Evolutionary conservation across 1,284 basidiomycete species (phyloP), one percentile per base, ranked within the genome.

Genomic region (Mycena citricolor): DNA sequence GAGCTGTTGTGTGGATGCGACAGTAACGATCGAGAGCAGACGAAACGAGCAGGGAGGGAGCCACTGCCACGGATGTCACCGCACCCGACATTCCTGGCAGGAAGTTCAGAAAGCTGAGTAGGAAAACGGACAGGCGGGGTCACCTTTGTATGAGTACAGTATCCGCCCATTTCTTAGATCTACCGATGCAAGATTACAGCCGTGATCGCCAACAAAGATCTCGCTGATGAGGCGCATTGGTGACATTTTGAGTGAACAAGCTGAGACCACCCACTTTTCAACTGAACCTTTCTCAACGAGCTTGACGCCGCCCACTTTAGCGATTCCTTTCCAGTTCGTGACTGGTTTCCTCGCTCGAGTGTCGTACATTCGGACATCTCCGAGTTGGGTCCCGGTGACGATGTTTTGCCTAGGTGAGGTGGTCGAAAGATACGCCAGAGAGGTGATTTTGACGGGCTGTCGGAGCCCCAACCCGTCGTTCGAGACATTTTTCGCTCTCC

Each of bases 401-500:
- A 94, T 61, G 13, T 73, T 68, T n/a, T 65, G 64, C 32, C 51
- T 60, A 1, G 67, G 47, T 11, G 65, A 58, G n/a, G 66, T 53
- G 4, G 64, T 59, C 23, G 67, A 53, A 2, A 88, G 58, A 61
- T 79, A 83, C 30, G 79, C 62, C 39, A 91, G 62, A 43, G 83
- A 75, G 0, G 81, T 85, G 45, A 91, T 89, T 42, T 88, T 79
- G 21, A 94, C 79, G 0, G 90, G 90, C 55, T 87, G 86, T 5
- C 91, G 83, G 16, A 95, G 76, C 35, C 78, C 79, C 3, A 95
- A 73, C 41, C 70, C 63, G 61, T 94, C 91, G 57, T 91, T 88
- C 11, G 85, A 76, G 1, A 91, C 83, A 59, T 91, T 90, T 59
- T 82, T 86, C 4, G 87, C 88, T 44, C 88, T 70, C 89, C 89